phyloP scores from a whole-genome alignment of 2,329 filamentous ascomycete species.

The Fusarium sacchari region DNA sequence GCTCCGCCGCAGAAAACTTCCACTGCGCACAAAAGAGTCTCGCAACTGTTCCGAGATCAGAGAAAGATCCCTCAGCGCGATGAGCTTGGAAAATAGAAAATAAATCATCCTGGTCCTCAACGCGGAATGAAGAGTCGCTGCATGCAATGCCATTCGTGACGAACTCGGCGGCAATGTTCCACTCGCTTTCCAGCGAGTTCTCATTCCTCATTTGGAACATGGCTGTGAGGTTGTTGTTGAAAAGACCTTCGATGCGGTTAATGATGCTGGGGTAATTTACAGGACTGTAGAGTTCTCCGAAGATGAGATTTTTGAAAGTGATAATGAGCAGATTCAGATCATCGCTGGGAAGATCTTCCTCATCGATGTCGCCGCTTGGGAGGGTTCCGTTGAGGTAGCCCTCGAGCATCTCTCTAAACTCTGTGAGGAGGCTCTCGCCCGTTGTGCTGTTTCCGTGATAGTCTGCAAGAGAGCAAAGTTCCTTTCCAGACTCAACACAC shows the following conservation, averaged over 20 bases:
- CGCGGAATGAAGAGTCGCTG: not conserved
- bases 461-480: not conserved
- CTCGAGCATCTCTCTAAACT: not conserved
- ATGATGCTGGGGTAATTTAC: not conserved
- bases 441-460: not conserved
- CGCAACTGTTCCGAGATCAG: not conserved
- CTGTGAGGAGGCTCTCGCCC: not conserved
- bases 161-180: not conserved
- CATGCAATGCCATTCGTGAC: not conserved
- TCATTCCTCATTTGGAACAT: not conserved
- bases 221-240: not conserved
- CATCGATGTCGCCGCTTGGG: not conserved
- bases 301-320: not conserved
- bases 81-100: conserved; percentile 18
- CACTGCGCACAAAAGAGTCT: not conserved
- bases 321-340: not conserved
- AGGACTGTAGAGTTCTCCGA: not conserved
- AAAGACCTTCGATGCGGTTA: not conserved
- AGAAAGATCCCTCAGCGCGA: not conserved
- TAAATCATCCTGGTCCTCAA: not conserved
- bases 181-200: not conserved
- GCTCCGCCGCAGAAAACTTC: not conserved
- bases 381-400: not conserved
- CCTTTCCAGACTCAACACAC: not conserved
- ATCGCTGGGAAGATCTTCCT: not conserved